Evolutionary conservation across 2,329 filamentous ascomycete species (phyloP), one percentile per base, ranked within the genome.

Genomic region (Claviceps monticola): DNA sequence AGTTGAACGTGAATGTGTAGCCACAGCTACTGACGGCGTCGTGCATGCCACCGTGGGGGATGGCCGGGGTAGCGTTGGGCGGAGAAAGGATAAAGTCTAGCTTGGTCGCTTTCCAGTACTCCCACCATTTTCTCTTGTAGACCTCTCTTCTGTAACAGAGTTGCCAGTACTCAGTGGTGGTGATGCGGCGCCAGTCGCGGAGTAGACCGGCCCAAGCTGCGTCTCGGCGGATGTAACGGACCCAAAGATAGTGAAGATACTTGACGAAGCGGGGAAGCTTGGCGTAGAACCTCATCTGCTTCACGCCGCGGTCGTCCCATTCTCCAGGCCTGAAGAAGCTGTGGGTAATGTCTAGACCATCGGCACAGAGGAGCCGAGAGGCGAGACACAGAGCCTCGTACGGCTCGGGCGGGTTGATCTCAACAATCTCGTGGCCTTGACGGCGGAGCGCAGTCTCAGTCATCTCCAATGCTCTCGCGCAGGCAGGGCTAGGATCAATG

Each of bases 1-100:
- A 58, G 60, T 96, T 96, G 71, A 93, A 97, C 52, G 95, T 68
- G 64, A 96, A 95, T 0, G 90, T 96, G 63, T 97, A 96, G 1
- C 88, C 89, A 61, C 90, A 96, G 58, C 83, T 88, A 56, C 84
- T 86, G 45, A 93, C 82, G 2, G 88, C 88, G 59, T 91, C 83
- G 58, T 80, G 79, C 88, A 95, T 96, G 0, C 82, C 89, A 46
- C 83, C 80, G 63, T 95, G 89, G 1, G 89, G 89, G 3, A 95
- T 79, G 0, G 90, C 90, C 1, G 90, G 89, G 0, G 88, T 95
- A 0, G 90, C 88, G 64, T 96, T 95, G 0, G 84, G 88, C n/a
- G 86, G 85, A 9, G 85, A 82, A 37, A 96, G 68, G 57, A 96
- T 75, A 57, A 90, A 83, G 66, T 96, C 90, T 56, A 90, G 70